Conservation (phyloP, 2,329 filamentous ascomycete genomes). For the Beauveria australis region DNA sequence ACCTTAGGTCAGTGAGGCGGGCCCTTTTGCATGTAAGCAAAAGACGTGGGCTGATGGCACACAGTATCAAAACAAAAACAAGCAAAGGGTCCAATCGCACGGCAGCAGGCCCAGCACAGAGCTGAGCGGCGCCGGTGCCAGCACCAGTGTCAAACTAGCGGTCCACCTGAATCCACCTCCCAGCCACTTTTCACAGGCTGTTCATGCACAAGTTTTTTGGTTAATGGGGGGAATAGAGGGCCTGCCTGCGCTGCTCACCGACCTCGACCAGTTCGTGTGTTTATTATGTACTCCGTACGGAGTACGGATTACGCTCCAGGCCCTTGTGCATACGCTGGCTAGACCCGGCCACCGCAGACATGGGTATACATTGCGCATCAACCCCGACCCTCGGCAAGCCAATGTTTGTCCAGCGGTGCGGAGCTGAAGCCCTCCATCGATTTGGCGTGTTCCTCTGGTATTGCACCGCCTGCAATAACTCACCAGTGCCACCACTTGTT, state of each 20-base stretch:
- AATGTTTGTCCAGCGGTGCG: neutral
- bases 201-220: slow-evolving; percentile 10
- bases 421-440: slow-evolving; percentile 1
- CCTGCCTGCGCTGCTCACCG: slow-evolving; percentile 1
- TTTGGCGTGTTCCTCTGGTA: neutral
- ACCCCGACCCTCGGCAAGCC: slow-evolving; percentile 3
- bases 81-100: slow-evolving; percentile 7
- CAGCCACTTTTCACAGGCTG: slow-evolving; percentile 8
- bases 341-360: slow-evolving; percentile 5
- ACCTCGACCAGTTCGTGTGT: slow-evolving; percentile 8
- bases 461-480: neutral
- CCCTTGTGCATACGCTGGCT: neutral
- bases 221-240: neutral
- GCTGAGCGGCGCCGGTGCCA: neutral
- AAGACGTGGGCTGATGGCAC: slow-evolving; percentile 1
- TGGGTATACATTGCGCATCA: neutral
- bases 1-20: slow-evolving; percentile 1
- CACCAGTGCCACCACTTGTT: neutral
- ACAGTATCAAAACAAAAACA: slow-evolving; percentile 7
- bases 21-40: neutral
- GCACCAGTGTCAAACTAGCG: slow-evolving; percentile 2
- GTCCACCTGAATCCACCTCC: slow-evolving; percentile 10
- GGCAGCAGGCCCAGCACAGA: neutral
- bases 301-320: neutral
- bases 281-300: no score